A percentile compares a stretch with the other conserved stretches of the same genome.
These are phyloP conservation scores for Mycena capillaripes DNA, from an alignment of 768 basidiomycete genomes.

Conservation along the genomic window DNA sequence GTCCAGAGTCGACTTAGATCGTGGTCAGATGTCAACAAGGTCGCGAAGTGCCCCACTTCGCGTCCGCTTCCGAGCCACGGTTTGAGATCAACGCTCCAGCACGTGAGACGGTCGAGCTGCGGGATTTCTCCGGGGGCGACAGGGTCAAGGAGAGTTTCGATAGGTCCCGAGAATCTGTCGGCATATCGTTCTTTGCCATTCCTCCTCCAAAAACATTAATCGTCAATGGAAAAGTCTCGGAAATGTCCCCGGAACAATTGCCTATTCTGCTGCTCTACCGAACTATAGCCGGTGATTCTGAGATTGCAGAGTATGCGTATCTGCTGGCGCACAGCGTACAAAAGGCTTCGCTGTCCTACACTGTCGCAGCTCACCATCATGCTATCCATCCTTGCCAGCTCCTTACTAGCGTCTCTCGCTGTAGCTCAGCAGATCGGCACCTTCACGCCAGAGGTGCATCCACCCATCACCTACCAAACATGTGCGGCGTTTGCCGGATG, in stretches of 20 bases:
- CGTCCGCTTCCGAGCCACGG: constrained; percentile 21
- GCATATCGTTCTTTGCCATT: constrained; percentile 13
- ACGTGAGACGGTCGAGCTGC: constrained; percentile 13
- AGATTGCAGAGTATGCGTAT: constrained; percentile 23
- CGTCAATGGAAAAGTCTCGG: constrained; percentile 29
- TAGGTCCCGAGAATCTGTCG: constrained; percentile 21
- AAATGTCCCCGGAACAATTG: constrained; percentile 20
- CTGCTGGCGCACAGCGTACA: constrained; percentile 22
- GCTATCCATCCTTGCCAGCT: constrained; percentile 25
- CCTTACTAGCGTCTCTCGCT: constrained; percentile 27
- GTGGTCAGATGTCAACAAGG: constrained; percentile 11
- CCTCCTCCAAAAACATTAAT: constrained; percentile 18
- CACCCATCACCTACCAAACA: constrained; percentile 47
- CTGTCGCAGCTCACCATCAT: constrained; percentile 22
- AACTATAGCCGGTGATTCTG: constrained; percentile 16
- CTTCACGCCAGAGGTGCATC: constrained; percentile 52
- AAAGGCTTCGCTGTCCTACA: constrained; percentile 21
- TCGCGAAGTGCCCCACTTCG: constrained; percentile 20
- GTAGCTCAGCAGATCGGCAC: constrained; percentile 54
- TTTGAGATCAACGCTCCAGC: constrained; percentile 18
- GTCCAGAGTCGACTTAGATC: constrained; percentile 8
- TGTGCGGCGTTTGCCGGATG: constrained; percentile 45
- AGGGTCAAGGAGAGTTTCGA: constrained; percentile 15
- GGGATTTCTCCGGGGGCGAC: constrained; percentile 21
- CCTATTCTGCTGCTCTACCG: constrained; percentile 27